Evolutionary conservation across 345 rosid genomes (phyloP).

Genomic region (Citrus cavaleriei): DNA sequence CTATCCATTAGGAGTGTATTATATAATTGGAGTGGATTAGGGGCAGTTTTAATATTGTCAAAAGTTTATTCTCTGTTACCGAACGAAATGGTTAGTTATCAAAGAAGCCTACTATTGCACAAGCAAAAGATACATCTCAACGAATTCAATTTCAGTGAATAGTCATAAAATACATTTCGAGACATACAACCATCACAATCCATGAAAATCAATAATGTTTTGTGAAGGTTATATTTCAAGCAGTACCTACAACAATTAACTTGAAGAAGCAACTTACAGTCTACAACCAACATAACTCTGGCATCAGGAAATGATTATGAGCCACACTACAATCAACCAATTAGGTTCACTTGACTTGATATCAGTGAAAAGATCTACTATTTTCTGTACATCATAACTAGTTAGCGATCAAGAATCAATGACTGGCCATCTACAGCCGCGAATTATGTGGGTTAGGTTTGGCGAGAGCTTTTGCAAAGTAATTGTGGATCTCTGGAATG

Average conservation of each 20-base stretch:
- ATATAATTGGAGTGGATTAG: no score
- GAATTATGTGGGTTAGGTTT: constrained; percentile 57
- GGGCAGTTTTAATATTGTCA: no score
- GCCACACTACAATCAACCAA: constrained; percentile 18
- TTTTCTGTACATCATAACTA: constrained; percentile 47
- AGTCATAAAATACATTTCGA: constrained; percentile 3
- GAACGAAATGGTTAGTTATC: no score
- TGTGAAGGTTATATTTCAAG: constrained; percentile 12
- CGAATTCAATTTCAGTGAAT: constrained; percentile 1
- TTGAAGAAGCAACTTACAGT: not conserved
- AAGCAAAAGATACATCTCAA: constrained; percentile 5
- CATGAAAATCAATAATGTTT: constrained; percentile 10
- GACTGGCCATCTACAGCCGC: constrained; percentile 49
- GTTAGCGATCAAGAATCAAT: constrained; percentile 34
- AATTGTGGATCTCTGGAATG: constrained; percentile 72
- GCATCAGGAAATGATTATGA: constrained; percentile 19
- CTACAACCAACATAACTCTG: constrained; percentile 15
- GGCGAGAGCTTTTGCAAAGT: constrained; percentile 67
- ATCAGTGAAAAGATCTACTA: constrained; percentile 24
- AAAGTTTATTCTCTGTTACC: not conserved
- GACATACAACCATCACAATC: constrained; percentile 16
- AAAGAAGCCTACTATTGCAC: not conserved
- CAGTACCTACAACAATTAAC: constrained; percentile 19
- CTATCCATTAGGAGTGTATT: no score
- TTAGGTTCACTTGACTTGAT: constrained; percentile 19